These are phyloP conservation scores for Agarophyton chilense DNA, from an alignment of 23 red algal genomes.

Conservation along the genomic window DNA sequence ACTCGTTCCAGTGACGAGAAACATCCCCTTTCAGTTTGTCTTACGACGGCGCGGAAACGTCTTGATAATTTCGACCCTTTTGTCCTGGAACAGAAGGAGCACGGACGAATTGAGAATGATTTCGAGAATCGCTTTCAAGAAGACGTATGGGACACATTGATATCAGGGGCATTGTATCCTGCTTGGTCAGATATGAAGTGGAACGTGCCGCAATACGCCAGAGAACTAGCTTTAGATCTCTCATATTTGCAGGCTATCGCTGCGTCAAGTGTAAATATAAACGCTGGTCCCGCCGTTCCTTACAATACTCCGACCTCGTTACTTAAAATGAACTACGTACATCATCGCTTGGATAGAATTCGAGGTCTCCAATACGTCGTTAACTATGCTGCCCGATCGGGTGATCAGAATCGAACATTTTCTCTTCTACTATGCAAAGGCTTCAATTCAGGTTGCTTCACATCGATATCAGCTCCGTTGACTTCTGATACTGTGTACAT, in stretches of 20 bases:
- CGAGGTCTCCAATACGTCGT: conserved; percentile 63
- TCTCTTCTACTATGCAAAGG: not conserved
- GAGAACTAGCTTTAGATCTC: conserved; percentile 39
- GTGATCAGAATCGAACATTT: not conserved
- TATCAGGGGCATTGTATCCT: conserved; percentile 36
- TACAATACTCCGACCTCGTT: conserved; percentile 20
- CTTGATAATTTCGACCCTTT: conserved; percentile 30
- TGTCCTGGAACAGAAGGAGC: conserved; percentile 27
- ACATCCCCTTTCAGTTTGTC: not conserved
- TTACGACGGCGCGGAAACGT: not conserved
- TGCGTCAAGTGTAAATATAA: not conserved
- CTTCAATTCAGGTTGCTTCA: conserved; percentile 2
- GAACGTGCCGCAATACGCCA: conserved; percentile 53
- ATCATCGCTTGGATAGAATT: conserved; percentile 70
- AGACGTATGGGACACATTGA: conserved; percentile 55
- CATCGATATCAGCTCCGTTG: not conserved
- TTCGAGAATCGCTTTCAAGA: conserved; percentile 62
- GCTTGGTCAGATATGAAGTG: conserved; percentile 68
- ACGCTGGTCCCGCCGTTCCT: not conserved
- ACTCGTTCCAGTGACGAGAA: not conserved
- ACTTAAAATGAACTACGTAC: conserved; percentile 39
- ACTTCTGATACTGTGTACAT: conserved; percentile 22
- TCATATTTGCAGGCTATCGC: conserved; percentile 34
- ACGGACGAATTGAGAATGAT: conserved; percentile 30
- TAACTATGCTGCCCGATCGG: not conserved